Evolutionary conservation across 768 basidiomycete species (phyloP).

Genomic region (Clitopilus passeckerianus): DNA sequence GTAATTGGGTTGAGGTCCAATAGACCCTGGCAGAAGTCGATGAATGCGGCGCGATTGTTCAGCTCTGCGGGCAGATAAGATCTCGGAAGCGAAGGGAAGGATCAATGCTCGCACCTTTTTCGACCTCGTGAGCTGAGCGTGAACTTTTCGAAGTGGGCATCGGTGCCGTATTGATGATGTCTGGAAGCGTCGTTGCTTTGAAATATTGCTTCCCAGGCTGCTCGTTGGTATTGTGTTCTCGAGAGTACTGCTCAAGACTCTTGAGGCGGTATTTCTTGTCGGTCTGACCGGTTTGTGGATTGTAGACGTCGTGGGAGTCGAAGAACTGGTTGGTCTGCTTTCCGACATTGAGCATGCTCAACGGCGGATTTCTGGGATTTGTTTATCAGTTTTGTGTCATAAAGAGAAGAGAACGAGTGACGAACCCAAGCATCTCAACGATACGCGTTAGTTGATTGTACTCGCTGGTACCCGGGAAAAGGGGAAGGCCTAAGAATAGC

Average conservation of each 20-base stretch:
- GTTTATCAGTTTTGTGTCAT: background rate
- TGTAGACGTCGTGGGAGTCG: slow-evolving; percentile 61
- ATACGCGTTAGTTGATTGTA: slow-evolving; percentile 98
- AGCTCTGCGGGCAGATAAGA: slow-evolving; percentile 53
- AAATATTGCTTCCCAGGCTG: slow-evolving; percentile 99
- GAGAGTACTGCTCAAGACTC: slow-evolving; percentile 89
- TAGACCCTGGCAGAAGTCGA: slow-evolving; percentile 95
- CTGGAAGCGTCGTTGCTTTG: slow-evolving; percentile 87
- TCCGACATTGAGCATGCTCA: slow-evolving; percentile 91
- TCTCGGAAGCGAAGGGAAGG: background rate
- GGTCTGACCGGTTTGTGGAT: slow-evolving; percentile 62
- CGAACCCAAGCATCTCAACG: slow-evolving; percentile 97
- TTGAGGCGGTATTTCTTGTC: slow-evolving; percentile 88
- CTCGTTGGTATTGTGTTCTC: slow-evolving; percentile 92
- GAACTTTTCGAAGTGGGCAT: slow-evolving; percentile 80
- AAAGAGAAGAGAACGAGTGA: slow-evolving; percentile 7
- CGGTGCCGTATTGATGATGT: slow-evolving; percentile 96
- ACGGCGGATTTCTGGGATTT: slow-evolving; percentile 70
- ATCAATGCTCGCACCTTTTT: slow-evolving; percentile 63
- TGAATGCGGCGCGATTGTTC: slow-evolving; percentile 90
- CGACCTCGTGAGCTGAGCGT: slow-evolving; percentile 75
- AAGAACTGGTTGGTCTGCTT: slow-evolving; percentile 96
- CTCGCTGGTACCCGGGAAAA: slow-evolving; percentile 98
- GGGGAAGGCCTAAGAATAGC: slow-evolving; percentile 90
- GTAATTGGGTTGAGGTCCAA: slow-evolving; percentile 92